phyloP scores from a whole-genome alignment of 2,329 filamentous ascomycete species.

The Penicillium sclerotigenum region DNA sequence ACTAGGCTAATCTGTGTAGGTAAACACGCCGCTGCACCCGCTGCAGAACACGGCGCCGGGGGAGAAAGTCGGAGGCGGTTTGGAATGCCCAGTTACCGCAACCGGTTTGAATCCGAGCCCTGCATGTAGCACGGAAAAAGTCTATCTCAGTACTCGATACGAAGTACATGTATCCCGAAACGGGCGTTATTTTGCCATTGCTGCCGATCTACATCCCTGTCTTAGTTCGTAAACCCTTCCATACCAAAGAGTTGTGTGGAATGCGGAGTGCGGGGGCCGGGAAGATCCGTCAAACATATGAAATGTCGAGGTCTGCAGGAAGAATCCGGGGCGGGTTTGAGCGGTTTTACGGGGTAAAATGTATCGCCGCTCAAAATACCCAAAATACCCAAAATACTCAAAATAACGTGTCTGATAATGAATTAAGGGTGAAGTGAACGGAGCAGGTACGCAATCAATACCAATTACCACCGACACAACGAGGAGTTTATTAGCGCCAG shows the following conservation, averaged over 20 bases:
- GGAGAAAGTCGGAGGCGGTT: conserved; percentile 3
- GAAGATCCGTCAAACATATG: conserved; percentile 8
- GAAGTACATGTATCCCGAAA: neutral
- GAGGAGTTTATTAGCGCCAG: conserved; percentile 4
- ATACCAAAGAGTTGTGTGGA: neutral
- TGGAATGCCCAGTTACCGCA: neutral
- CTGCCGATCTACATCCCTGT: neutral
- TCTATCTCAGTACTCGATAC: neutral
- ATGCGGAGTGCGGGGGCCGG: conserved; percentile 21
- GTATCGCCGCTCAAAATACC: neutral
- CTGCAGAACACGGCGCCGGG: neutral
- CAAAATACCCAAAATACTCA: neutral
- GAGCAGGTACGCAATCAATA: neutral
- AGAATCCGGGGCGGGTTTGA: conserved; percentile 3
- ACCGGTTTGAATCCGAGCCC: neutral
- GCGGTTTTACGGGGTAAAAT: neutral
- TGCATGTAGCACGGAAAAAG: neutral
- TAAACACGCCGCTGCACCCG: neutral
- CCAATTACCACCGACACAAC: neutral
- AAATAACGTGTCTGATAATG: neutral
- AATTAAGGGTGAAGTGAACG: neutral
- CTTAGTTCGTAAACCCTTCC: neutral
- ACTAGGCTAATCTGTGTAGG: neutral
- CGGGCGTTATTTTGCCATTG: neutral
- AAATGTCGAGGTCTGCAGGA: neutral